phyloP scores from a whole-genome alignment of 2,329 filamentous ascomycete genomes.

The Arachnopeziza araneosa region DNA sequence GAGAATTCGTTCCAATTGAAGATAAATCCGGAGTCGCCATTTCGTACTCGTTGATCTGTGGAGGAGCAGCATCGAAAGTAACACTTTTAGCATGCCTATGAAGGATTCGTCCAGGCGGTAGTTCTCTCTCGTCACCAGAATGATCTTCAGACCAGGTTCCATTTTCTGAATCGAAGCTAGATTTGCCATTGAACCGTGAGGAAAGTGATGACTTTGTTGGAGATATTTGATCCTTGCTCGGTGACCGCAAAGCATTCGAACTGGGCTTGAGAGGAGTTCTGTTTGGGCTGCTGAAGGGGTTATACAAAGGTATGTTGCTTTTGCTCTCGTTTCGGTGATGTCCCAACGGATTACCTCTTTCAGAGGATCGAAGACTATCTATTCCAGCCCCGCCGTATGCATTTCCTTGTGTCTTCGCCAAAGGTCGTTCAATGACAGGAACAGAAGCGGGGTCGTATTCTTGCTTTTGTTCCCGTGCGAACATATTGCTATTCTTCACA shows the following conservation, averaged over 20 bases:
- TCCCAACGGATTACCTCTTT: slow-evolving; percentile 35
- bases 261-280: slow-evolving; percentile 35
- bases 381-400: slow-evolving; percentile 56
- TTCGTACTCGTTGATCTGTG: slow-evolving; percentile 95
- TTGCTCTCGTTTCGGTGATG: slow-evolving; percentile 54
- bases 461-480: slow-evolving; percentile 84
- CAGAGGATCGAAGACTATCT: slow-evolving; percentile 47
- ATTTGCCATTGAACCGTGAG: slow-evolving; percentile 55
- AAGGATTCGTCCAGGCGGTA: slow-evolving; percentile 60
- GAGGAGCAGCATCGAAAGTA: slow-evolving; percentile 89
- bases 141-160: slow-evolving; percentile 65
- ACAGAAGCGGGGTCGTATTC: slow-evolving; percentile 83
- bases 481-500: slow-evolving; percentile 97
- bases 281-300: slow-evolving; percentile 34
- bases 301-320: slow-evolving; percentile 52
- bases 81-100: slow-evolving; percentile 93
- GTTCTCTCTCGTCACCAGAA: slow-evolving; percentile 50
- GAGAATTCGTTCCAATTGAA: slow-evolving; percentile 80
- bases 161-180: slow-evolving; percentile 62
- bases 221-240: slow-evolving; percentile 67
- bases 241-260: slow-evolving; percentile 33
- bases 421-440: slow-evolving; percentile 74
- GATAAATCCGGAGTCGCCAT: slow-evolving; percentile 97
- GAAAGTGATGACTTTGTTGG: slow-evolving; percentile 89
- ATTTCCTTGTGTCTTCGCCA: slow-evolving; percentile 69